Percentiles rank a stretch among this genome's conserved stretches.
Evolutionary conservation across 768 basidiomycete species (phyloP).

Genomic region (Grammothele lineata): DNA sequence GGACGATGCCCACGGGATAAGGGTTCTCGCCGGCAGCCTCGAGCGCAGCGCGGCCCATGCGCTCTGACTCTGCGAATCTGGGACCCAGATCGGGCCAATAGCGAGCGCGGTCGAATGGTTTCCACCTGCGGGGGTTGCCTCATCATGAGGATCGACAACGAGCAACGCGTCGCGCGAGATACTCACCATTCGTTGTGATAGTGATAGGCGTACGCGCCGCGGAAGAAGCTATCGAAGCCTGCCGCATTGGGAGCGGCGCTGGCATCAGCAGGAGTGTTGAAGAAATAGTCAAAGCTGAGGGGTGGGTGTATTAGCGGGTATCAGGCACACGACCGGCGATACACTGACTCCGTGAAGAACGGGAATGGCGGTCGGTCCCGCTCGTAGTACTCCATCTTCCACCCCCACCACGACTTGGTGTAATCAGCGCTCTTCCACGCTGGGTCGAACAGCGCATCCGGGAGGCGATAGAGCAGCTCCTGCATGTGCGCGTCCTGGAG

Average conservation of each 20-base stretch:
- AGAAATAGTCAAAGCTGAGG: constrained; percentile 82
- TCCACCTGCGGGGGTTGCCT: constrained; percentile 79
- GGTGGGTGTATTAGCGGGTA: too few relatives aligned
- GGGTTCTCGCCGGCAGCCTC: too few relatives aligned
- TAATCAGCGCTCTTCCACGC: constrained; percentile 94
- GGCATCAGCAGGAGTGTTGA: constrained; percentile 66
- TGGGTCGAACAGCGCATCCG: constrained; percentile 94
- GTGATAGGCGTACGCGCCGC: constrained; percentile 92
- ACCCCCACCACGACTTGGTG: background rate
- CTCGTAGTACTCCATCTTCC: constrained; percentile 48
- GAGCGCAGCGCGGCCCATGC: constrained; percentile 35
- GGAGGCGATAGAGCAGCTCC: constrained; percentile 77
- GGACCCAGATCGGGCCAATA: constrained; percentile 93
- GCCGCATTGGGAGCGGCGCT: constrained; percentile 80
- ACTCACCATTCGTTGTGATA: constrained; percentile 89
- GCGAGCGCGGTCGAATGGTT: constrained; percentile 84
- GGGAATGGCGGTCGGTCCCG: constrained; percentile 91
- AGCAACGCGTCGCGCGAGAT: too few relatives aligned
- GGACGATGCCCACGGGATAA: constrained; percentile 5
- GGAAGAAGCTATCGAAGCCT: constrained; percentile 94
- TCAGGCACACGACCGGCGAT: too few relatives aligned
- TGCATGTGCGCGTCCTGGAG: constrained; percentile 85
- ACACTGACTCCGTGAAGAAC: constrained; percentile 72
- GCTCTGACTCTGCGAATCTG: constrained; percentile 73
- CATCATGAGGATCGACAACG: too few relatives aligned